These are phyloP conservation scores for Mortierella sp. DNA, from an alignment of 371 early-diverging fungal genomes.

Conservation along the genomic window DNA sequence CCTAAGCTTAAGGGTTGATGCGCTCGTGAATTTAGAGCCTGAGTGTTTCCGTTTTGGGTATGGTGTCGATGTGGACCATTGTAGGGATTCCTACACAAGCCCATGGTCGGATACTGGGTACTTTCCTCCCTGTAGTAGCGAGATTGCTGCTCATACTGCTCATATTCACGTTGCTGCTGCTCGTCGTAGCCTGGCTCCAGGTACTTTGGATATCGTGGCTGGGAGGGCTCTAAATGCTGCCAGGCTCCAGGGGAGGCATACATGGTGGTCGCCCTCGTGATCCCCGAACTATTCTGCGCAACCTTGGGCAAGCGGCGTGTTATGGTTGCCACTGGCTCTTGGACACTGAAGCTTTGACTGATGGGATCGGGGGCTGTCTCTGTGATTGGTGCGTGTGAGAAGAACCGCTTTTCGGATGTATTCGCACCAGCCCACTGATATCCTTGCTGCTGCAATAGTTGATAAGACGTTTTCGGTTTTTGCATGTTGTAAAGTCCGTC, in stretches of 20 bases:
- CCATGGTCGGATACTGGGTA: neutral
- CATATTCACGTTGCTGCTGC: conserved; percentile 28
- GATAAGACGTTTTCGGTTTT: no score
- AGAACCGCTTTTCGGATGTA: no score
- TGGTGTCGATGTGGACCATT: conserved; percentile 11
- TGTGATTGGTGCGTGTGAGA: no score
- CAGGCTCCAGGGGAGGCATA: no score
- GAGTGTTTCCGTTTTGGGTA: no score
- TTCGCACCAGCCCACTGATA: no score
- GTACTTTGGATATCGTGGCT: conserved; percentile 7
- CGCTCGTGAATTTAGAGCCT: neutral
- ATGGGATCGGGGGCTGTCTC: neutral
- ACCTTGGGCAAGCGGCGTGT: no score
- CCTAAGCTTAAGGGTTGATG: conserved; percentile 26
- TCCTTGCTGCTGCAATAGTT: no score
- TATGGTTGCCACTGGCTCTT: neutral
- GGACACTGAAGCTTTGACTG: neutral
- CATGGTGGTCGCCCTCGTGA: no score
- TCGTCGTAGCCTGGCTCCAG: conserved; percentile 16
- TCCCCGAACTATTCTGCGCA: no score
- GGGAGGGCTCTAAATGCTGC: no score
- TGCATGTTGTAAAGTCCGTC: no score
- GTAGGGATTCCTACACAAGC: conserved; percentile 10
- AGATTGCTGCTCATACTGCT: conserved; percentile 40
- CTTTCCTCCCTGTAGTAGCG: conserved; percentile 29